Conservation (phyloP, 2,329 filamentous ascomycete species). For the Laburnicola sp. region DNA sequence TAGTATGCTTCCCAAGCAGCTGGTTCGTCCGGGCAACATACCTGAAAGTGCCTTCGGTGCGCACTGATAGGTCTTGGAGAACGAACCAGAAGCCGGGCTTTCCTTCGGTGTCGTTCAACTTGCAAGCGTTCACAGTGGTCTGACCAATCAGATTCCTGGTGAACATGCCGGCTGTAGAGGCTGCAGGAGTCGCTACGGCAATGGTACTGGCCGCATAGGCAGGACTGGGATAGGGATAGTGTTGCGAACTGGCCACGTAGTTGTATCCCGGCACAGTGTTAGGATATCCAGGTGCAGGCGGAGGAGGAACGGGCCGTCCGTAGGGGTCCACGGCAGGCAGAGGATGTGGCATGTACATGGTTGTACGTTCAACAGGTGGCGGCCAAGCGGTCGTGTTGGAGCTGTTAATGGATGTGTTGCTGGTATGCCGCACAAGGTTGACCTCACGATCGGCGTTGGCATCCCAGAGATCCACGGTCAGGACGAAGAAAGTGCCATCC, state of each 20-base stretch:
- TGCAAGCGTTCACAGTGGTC: conserved; percentile 83
- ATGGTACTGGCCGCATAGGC: conserved; percentile 15
- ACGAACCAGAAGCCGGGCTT: conserved; percentile 96
- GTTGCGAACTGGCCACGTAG: conserved; percentile 13
- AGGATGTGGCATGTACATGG: conserved; percentile 25
- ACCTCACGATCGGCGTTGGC: conserved; percentile 64
- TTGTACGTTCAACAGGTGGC: conserved; percentile 50
- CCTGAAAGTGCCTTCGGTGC: conserved; percentile 90
- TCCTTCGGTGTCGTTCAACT: conserved; percentile 75
- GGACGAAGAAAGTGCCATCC: conserved; percentile 68
- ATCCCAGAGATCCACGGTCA: conserved; percentile 71
- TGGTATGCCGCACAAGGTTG: conserved; percentile 68
- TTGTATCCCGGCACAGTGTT: conserved; percentile 25
- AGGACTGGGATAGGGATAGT: conserved; percentile 4
- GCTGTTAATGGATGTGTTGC: conserved; percentile 71
- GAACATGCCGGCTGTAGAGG: conserved; percentile 77
- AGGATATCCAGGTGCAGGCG: conserved; percentile 9
- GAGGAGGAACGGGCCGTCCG: conserved; percentile 37
- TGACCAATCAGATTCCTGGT: conserved; percentile 94
- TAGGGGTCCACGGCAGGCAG: conserved; percentile 45
- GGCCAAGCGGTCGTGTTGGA: conserved; percentile 78
- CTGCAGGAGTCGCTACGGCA: conserved; percentile 34
- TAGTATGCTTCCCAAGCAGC: conserved; percentile 2
- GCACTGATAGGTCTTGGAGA: conserved; percentile 89
- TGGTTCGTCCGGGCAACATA: conserved; percentile 46